Percentiles rank a stretch among this genome's conserved stretches.
Evolutionary conservation across 495 filamentous ascomycete species (phyloP).

Genomic region (Pseudomonodictys pantanalensis): DNA sequence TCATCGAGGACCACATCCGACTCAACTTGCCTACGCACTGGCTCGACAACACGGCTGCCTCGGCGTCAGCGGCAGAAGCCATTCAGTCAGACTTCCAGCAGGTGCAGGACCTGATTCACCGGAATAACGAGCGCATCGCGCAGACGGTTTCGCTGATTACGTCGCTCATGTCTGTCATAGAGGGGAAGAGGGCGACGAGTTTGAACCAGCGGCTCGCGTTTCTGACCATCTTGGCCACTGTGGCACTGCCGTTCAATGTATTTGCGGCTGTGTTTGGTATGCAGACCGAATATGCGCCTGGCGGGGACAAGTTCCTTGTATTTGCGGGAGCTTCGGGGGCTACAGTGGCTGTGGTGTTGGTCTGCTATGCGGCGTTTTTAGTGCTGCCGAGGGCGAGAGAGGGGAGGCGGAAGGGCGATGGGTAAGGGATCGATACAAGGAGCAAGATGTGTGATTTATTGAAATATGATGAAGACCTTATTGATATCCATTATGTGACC

Average conservation of each 20-base stretch:
- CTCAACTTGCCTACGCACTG: neutral
- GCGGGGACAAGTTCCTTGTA: no score
- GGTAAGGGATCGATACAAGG: no score
- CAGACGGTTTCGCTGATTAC: conserved; percentile 23
- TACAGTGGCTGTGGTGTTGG: no score
- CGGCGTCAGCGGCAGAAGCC: neutral
- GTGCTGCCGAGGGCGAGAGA: no score
- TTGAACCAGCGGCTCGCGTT: conserved; percentile 13
- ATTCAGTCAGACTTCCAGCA: conserved; percentile 1
- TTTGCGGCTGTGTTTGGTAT: neutral
- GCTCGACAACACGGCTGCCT: neutral
- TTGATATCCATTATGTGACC: no score
- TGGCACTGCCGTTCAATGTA: neutral
- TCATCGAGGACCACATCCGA: conserved; percentile 19
- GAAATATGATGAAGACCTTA: no score
- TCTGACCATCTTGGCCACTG: neutral
- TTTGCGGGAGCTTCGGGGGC: no score
- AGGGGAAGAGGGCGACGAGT: conserved; percentile 11
- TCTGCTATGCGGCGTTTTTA: no score
- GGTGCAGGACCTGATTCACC: neutral
- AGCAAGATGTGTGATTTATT: no score
- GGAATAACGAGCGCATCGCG: conserved; percentile 4
- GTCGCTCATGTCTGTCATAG: conserved; percentile 20
- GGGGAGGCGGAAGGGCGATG: no score
- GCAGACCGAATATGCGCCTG: neutral